Evolutionary conservation across 192 early-diverging fungal genomes (phyloP).

Genomic region (Linnemannia schmuckeri): DNA sequence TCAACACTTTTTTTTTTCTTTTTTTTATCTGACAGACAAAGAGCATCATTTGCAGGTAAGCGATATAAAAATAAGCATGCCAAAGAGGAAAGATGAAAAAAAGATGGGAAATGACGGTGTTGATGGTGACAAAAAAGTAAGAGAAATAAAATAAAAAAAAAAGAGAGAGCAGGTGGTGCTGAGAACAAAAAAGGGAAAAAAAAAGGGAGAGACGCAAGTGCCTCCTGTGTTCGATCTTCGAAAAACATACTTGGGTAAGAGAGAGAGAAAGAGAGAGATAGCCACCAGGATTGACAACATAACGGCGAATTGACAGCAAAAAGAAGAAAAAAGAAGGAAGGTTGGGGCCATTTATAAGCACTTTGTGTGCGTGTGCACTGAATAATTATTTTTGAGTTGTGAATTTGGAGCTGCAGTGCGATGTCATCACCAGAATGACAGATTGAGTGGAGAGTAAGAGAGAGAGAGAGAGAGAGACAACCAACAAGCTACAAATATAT

Average conservation of each 20-base stretch:
- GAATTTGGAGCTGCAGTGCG: too few relatives aligned
- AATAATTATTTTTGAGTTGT: too few relatives aligned
- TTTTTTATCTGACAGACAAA: background rate
- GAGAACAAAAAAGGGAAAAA: slow-evolving; percentile 3
- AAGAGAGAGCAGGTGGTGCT: too few relatives aligned
- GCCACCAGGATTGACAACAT: background rate
- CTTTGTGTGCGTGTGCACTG: too few relatives aligned
- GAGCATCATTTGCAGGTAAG: background rate
- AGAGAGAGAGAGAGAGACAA: too few relatives aligned
- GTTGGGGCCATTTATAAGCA: too few relatives aligned
- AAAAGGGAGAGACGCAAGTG: background rate
- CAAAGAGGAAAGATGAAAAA: background rate
- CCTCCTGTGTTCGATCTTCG: background rate
- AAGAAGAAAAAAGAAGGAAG: too few relatives aligned
- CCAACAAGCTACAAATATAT: too few relatives aligned
- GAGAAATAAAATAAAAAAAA: background rate
- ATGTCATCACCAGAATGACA: too few relatives aligned
- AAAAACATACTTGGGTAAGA: background rate
- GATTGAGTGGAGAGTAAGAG: too few relatives aligned
- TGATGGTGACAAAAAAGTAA: background rate
- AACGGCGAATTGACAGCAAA: background rate
- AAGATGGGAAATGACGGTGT: background rate
- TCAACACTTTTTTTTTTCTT: background rate
- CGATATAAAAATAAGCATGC: too few relatives aligned
- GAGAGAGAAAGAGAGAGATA: background rate